phyloP scores from a whole-genome alignment of 164 flowering plant species.

The Saururus chinensis region DNA sequence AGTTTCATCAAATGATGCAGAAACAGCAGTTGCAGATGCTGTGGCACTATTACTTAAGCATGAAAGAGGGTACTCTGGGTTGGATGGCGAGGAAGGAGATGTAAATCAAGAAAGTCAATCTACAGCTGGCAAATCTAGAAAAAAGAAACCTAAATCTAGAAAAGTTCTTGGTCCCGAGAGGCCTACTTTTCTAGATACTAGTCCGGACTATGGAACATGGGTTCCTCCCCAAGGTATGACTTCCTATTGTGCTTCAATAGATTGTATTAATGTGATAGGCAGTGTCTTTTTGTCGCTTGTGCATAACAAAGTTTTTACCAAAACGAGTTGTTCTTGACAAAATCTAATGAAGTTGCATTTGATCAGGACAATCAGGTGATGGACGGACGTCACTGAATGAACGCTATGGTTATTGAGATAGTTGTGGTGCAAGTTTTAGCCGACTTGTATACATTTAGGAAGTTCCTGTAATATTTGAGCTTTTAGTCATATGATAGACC shows the following conservation, averaged over 20 bases:
- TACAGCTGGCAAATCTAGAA: slow-evolving; percentile 9
- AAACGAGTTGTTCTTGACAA: too few relatives aligned
- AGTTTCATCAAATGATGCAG: slow-evolving; percentile 24
- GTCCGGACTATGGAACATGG: slow-evolving; percentile 59
- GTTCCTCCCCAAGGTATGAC: slow-evolving; percentile 89
- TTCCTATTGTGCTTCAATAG: background rate
- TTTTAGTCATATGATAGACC: too few relatives aligned
- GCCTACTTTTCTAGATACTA: slow-evolving; percentile 49
- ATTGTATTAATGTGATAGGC: background rate
- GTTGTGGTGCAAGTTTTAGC: background rate
- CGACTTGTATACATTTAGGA: too few relatives aligned
- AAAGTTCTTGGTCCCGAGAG: slow-evolving; percentile 81
- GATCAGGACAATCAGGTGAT: slow-evolving; percentile 97
- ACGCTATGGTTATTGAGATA: slow-evolving; percentile 66
- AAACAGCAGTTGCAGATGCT: slow-evolving; percentile 56
- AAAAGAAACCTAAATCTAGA: slow-evolving; percentile 37
- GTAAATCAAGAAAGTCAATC: slow-evolving; percentile 8
- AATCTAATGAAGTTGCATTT: slow-evolving; percentile 6
- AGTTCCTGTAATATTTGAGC: too few relatives aligned
- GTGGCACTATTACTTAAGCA: slow-evolving; percentile 80
- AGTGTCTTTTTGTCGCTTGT: too few relatives aligned
- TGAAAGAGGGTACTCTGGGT: slow-evolving; percentile 35
- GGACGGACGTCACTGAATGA: slow-evolving; percentile 87
- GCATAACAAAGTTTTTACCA: too few relatives aligned
- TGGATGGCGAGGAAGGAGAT: slow-evolving; percentile 29